A percentile compares a stretch with the other conserved stretches of the same genome.
Conservation (phyloP, 2,329 filamentous ascomycete species). For the Dactylellina sp. region DNA sequence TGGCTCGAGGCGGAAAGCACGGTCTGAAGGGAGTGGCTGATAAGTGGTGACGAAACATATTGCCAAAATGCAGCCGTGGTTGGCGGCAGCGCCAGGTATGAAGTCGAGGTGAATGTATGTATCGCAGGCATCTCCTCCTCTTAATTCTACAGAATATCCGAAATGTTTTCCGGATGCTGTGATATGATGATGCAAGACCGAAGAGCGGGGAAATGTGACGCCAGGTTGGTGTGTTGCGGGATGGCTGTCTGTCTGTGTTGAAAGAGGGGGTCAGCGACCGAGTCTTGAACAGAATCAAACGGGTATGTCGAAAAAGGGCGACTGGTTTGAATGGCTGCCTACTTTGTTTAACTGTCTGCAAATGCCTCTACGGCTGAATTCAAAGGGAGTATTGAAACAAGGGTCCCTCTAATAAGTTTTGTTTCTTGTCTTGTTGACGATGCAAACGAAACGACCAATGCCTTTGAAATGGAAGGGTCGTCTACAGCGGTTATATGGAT, state of each 20-base stretch:
- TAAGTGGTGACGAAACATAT: constrained; percentile 53
- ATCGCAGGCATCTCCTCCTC: constrained; percentile 55
- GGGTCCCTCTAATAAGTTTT: constrained; percentile 4
- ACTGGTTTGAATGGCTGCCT: constrained; percentile 34
- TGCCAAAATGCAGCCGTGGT: constrained; percentile 54
- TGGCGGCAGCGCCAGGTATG: constrained; percentile 45
- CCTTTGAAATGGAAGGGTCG: constrained; percentile 8
- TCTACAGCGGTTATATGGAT: constrained; percentile 16
- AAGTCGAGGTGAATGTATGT: constrained; percentile 52
- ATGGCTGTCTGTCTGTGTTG: constrained; percentile 27
- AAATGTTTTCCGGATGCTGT: neutral
- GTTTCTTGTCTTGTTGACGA: constrained; percentile 20
- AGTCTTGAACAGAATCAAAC: constrained; percentile 27
- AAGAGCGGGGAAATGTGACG: neutral
- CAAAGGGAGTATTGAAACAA: constrained; percentile 24
- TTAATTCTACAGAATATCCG: constrained; percentile 8
- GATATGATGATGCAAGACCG: too few relatives aligned
- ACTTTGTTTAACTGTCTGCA: constrained; percentile 17
- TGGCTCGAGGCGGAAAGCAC: constrained; percentile 54
- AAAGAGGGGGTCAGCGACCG: constrained; percentile 38
- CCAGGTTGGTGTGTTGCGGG: constrained; percentile 22
- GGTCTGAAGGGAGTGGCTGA: constrained; percentile 53
- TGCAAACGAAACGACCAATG: constrained; percentile 23
- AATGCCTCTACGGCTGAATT: constrained; percentile 2
- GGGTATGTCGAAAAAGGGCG: constrained; percentile 17